Percentiles rank a stretch among this genome's conserved stretches.
These are phyloP conservation scores for Thuidium tamariscinum DNA, from an alignment of 225 moss, liverwort and hornwort species.

Conservation along the genomic window DNA sequence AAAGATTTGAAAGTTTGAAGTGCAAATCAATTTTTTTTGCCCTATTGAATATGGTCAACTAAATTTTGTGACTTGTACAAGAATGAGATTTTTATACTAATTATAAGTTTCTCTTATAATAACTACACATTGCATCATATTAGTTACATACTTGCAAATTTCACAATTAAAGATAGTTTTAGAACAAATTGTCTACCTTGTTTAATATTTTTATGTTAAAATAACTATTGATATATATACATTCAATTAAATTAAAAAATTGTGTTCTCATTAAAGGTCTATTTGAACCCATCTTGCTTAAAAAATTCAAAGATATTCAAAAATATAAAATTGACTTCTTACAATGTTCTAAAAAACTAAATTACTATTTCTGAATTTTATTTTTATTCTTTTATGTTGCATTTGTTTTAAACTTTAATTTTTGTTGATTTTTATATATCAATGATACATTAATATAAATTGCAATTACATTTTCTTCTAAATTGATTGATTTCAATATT, in stretches of 20 bases:
- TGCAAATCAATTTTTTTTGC: background rate
- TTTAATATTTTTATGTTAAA: background rate
- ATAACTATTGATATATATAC: background rate
- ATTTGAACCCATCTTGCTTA: no score
- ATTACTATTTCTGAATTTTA: background rate
- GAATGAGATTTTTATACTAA: background rate
- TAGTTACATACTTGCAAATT: background rate
- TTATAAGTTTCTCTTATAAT: rapidly evolving
- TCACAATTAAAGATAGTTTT: no score
- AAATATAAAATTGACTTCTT: background rate
- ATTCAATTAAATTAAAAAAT: no score
- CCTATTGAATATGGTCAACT: background rate
- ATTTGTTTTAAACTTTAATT: background rate
- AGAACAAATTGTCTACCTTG: no score
- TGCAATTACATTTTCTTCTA: background rate
- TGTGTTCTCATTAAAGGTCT: no score
- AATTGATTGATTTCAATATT: background rate
- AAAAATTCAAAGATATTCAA: no score
- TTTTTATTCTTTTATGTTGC: background rate
- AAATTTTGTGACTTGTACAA: background rate
- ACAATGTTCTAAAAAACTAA: background rate
- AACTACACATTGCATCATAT: background rate
- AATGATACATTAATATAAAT: background rate
- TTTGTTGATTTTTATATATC: background rate
- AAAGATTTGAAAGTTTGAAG: background rate